Percentiles rank a stretch among this genome's conserved stretches.
Conservation (phyloP, 2,329 filamentous ascomycete genomes). For the Colletotrichum sp. region DNA sequence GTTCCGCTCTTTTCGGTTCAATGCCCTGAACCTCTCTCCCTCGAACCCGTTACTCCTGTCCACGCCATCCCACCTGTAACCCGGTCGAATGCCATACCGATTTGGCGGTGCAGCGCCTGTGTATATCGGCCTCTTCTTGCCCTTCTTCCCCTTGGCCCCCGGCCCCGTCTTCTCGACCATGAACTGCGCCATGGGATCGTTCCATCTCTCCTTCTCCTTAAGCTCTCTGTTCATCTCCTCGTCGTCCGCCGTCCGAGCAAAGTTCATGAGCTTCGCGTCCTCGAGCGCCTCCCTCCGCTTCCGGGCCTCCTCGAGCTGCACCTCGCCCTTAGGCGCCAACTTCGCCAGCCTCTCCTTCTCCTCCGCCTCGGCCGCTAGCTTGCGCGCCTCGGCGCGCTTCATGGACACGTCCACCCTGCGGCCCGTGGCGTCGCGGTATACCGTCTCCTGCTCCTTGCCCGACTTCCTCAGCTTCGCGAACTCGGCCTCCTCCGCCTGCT, state of each 20-base stretch:
- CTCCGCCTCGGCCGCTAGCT: constrained; percentile 67
- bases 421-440: constrained; percentile 94
- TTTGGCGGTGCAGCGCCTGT: constrained; percentile 84
- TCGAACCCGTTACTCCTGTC: constrained; percentile 95
- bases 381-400: constrained; percentile 86
- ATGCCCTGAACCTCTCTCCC: constrained; percentile 86
- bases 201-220: constrained; percentile 81
- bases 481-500: constrained; percentile 65
- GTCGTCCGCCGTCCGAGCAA: constrained; percentile 86
- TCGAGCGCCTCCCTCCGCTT: constrained; percentile 71
- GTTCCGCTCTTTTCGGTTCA: constrained; percentile 78
- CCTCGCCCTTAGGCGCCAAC: constrained; percentile 81
- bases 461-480: constrained; percentile 50
- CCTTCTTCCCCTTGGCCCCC: constrained; percentile 29
- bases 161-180: constrained; percentile 56
- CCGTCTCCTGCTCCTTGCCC: constrained; percentile 73
- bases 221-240: constrained; percentile 84
- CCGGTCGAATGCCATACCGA: constrained; percentile 90
- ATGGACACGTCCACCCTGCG: constrained; percentile 92
- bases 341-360: constrained; percentile 71
- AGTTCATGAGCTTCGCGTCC: constrained; percentile 81
- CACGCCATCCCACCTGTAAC: constrained; percentile 96
- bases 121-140: constrained; percentile 70
- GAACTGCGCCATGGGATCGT: constrained; percentile 90
- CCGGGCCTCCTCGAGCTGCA: constrained; percentile 75